Conservation (phyloP, 1,284 basidiomycete genomes). For the Cryptococcus amylolentus region DNA sequence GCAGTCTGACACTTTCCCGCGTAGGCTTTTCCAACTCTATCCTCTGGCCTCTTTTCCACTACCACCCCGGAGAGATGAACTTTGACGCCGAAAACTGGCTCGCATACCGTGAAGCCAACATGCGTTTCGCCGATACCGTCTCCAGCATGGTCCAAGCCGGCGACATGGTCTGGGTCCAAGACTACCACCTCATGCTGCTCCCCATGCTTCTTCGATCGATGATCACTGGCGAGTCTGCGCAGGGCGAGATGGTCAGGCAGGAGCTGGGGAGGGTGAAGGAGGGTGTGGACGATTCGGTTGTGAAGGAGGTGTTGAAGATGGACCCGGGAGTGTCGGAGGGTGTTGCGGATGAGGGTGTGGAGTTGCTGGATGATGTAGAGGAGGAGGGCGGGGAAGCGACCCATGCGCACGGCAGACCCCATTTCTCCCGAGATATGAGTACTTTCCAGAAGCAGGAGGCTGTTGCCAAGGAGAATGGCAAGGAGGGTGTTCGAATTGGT, state of each 20-base stretch:
- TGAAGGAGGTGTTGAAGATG: slow-evolving; percentile 52
- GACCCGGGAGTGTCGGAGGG: slow-evolving; percentile 24
- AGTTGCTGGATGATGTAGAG: slow-evolving; percentile 38
- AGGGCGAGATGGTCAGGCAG: slow-evolving; percentile 61
- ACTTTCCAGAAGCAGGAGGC: slow-evolving; percentile 45
- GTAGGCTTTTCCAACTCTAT: slow-evolving; percentile 91
- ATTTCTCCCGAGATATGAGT: slow-evolving; percentile 27
- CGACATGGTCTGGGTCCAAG: slow-evolving; percentile 98
- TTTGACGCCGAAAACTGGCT: slow-evolving; percentile 98
- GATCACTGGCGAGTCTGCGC: slow-evolving; percentile 65
- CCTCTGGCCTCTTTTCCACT: slow-evolving; percentile 98
- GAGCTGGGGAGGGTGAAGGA: slow-evolving; percentile 74
- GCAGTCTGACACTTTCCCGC: not conserved
- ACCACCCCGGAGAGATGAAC: slow-evolving; percentile 98
- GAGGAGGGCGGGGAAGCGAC: slow-evolving; percentile 36
- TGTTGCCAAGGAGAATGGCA: slow-evolving; percentile 44
- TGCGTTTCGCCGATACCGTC: slow-evolving; percentile 88
- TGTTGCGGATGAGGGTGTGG: slow-evolving; percentile 35
- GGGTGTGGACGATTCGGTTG: slow-evolving; percentile 60
- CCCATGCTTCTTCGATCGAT: slow-evolving; percentile 89
- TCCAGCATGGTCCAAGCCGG: slow-evolving; percentile 70
- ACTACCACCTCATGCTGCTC: slow-evolving; percentile 96
- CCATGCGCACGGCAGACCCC: slow-evolving; percentile 19
- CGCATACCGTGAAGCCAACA: slow-evolving; percentile 94
- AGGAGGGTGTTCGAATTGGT: slow-evolving; percentile 74